A percentile compares a stretch with the other conserved stretches of the same genome.
phyloP scores from a whole-genome alignment of 306 rosid species.

The Nissolia schottii region DNA sequence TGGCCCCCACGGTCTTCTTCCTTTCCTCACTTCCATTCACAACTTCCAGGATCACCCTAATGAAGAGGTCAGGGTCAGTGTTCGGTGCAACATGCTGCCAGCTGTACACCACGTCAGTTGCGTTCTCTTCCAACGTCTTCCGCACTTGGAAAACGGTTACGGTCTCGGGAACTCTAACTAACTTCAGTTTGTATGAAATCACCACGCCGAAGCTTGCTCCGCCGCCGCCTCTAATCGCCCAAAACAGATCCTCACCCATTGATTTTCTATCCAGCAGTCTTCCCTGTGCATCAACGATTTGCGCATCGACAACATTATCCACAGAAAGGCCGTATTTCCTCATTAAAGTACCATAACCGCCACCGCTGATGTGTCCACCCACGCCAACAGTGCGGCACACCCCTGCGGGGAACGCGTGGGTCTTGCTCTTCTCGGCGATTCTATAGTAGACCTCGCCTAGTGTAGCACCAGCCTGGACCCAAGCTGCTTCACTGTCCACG shows the following conservation, averaged over 20 bases:
- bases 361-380: constrained; percentile 58
- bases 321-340: constrained; percentile 50
- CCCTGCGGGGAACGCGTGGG: constrained; percentile 50
- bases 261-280: constrained; percentile 39
- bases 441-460: constrained; percentile 52
- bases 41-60: constrained; percentile 46
- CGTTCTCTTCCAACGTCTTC: constrained; percentile 40
- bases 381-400: constrained; percentile 53
- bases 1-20: constrained; percentile 37
- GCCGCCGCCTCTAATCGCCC: constrained; percentile 58
- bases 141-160: constrained; percentile 46
- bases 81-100: constrained; percentile 51
- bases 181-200: constrained; percentile 36
- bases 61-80: constrained; percentile 41
- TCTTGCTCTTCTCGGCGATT: constrained; percentile 38
- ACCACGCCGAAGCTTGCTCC: constrained; percentile 53
- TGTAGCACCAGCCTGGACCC: constrained; percentile 48
- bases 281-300: constrained; percentile 40
- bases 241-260: constrained; percentile 60
- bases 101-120: constrained; percentile 31
- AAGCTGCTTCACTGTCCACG: constrained; percentile 24
- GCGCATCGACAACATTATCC: constrained; percentile 49
- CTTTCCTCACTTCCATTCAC: constrained; percentile 19
- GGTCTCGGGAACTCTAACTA: constrained; percentile 43
- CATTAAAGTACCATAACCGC: constrained; percentile 54